Percentiles rank a stretch among this genome's conserved stretches.
These are phyloP conservation scores for Suhomyces sp. DNA, from an alignment of 805 yeast species.

Conservation along the genomic window DNA sequence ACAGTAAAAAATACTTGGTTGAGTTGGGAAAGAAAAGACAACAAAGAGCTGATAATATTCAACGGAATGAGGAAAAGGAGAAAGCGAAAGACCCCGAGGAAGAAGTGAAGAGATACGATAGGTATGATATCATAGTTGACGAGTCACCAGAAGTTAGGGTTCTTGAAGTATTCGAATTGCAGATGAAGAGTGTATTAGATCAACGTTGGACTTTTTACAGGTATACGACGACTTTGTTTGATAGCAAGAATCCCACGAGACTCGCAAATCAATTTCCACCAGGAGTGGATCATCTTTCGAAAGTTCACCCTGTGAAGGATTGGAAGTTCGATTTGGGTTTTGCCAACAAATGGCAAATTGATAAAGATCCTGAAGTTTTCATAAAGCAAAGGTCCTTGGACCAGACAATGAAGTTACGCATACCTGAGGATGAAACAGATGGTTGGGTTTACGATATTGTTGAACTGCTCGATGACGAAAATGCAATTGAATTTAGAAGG, in stretches of 20 bases:
- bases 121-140: constrained; percentile 63
- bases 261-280: constrained; percentile 55
- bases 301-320: constrained; percentile 63
- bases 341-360: constrained; percentile 65
- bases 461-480: constrained; percentile 37
- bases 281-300: constrained; percentile 55
- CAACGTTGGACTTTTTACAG: constrained; percentile 61
- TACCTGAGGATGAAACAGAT: constrained; percentile 31
- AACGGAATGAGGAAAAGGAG: constrained; percentile 1
- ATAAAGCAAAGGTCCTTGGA: constrained; percentile 41
- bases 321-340: constrained; percentile 66
- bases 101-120: constrained; percentile 25
- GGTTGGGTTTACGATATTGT: constrained; percentile 48
- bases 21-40: constrained; percentile 7
- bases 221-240: constrained; percentile 58
- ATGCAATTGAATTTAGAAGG: constrained; percentile 52
- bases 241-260: constrained; percentile 41
- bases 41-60: neutral
- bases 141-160: constrained; percentile 57
- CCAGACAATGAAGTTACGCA: constrained; percentile 19
- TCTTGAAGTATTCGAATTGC: constrained; percentile 81
- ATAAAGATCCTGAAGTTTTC: constrained; percentile 54
- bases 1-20: constrained; percentile 30
- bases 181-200: constrained; percentile 59
- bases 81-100: constrained; percentile 12